Evolutionary conservation across 148 eudicot species (phyloP), one percentile per base, ranked within the genome.

Genomic region (Agrostemma githago): DNA sequence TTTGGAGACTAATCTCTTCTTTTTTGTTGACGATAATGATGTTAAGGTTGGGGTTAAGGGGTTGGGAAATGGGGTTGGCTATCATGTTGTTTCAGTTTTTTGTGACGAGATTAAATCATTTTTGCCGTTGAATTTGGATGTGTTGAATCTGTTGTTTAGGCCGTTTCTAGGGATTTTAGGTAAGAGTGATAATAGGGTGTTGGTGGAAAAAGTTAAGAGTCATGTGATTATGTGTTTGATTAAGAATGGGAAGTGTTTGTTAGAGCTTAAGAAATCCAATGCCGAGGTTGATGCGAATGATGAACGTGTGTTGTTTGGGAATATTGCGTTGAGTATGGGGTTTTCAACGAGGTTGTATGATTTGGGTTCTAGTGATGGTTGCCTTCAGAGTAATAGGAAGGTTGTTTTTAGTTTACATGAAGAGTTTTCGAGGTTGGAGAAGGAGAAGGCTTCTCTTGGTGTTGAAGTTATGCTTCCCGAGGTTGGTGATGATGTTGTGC

Each of bases 361-460:
- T 68, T 63, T 89, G 74, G 96, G 92, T 69, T 83, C 92, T 5
- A 70, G 83, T 8, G 72, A 73, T 0, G 92, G 86, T 51, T 94
- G 98, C 68, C 59, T 89, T 81, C 98, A 94, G 85, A 90, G 90
- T 76, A 94, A 94, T 70, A 84, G 98, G 76, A 94, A 89, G 88
- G 87, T 89, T 73, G 66, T 87, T 40, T 87, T 91, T 68, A 76
- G 77, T 59, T 82, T 94, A 64, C 88, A 87, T 54, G 88, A 86
- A 83, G 88, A 84, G 84, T 94, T 94, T 83, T 60, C 81, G 81
- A 89, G 85, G 84, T 81, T 91, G 84, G 98, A 91, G 90, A 91
- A 93, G 85, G 92, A 87, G 64, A 83, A 83, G 78, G 85, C 39
- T 3, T 62, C 74, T 5, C 77, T 91, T 19, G 91, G 92, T 57